phyloP scores from a whole-genome alignment of 306 rosid genomes.

The Psophocarpus tetragonolobus region DNA sequence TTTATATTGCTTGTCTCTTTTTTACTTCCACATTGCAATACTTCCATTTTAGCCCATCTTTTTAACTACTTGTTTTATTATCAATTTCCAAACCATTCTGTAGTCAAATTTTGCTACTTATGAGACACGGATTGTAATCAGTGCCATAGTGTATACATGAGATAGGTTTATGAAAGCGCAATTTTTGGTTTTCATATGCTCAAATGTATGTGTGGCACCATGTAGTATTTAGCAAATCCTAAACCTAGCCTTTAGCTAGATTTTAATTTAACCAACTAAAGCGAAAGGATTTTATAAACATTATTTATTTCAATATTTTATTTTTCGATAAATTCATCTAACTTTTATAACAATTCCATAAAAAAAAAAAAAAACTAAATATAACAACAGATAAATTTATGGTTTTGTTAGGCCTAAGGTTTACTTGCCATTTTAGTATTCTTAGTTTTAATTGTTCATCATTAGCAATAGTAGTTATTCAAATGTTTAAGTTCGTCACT shows the following conservation, averaged over 20 bases:
- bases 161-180: background rate
- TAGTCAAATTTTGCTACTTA: constrained; percentile 33
- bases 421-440: background rate
- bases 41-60: background rate
- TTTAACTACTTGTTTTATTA: background rate
- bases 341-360: too few relatives aligned
- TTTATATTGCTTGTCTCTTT: background rate
- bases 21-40: constrained; percentile 1
- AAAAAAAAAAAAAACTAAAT: background rate
- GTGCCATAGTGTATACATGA: background rate
- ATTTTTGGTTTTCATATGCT: constrained; percentile 3
- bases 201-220: background rate
- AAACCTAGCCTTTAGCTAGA: background rate
- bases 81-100: constrained; percentile 29
- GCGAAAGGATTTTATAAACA: background rate
- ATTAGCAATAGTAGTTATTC: background rate
- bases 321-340: background rate
- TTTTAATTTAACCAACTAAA: background rate
- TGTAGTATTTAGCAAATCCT: background rate
- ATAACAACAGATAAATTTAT: background rate
- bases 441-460: background rate
- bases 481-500: background rate
- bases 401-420: background rate
- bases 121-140: background rate
- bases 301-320: background rate